Evolutionary conservation across 129 eudicot genomes (phyloP).

Genomic region (Dittrichia graveolens): DNA sequence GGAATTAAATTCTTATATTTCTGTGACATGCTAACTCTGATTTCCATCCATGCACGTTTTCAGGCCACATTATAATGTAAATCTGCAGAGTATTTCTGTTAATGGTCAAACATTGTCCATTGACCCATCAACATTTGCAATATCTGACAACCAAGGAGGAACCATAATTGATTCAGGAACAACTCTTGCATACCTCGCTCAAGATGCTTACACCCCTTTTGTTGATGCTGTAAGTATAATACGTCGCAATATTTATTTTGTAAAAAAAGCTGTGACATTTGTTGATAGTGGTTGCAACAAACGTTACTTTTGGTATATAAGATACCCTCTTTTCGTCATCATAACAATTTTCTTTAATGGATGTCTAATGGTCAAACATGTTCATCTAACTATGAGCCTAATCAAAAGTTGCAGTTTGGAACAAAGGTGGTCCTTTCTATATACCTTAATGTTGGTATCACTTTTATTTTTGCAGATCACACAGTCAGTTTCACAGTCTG

Average conservation of each 20-base stretch:
- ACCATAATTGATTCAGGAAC: conserved; percentile 97
- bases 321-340: neutral
- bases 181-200: conserved; percentile 85
- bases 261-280: too few species aligned
- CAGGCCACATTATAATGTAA: conserved; percentile 93
- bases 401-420: neutral
- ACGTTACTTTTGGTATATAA: too few species aligned
- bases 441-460: neutral
- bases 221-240: conserved; percentile 65
- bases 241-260: neutral
- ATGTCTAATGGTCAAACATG: neutral
- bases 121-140: conserved; percentile 61
- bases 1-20: neutral
- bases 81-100: conserved; percentile 77
- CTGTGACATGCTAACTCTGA: neutral
- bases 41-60: neutral
- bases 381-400: neutral
- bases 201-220: conserved; percentile 76
- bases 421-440: neutral
- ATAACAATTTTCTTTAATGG: neutral
- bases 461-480: conserved; percentile 54
- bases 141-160: conserved; percentile 73
- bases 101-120: conserved; percentile 74
- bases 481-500: conserved; percentile 54
- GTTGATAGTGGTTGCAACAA: too few species aligned